Evolutionary conservation across 1,139 yeast genomes (phyloP), one percentile per base, ranked within the genome.

Genomic region (Insectozyma bohioensis): DNA sequence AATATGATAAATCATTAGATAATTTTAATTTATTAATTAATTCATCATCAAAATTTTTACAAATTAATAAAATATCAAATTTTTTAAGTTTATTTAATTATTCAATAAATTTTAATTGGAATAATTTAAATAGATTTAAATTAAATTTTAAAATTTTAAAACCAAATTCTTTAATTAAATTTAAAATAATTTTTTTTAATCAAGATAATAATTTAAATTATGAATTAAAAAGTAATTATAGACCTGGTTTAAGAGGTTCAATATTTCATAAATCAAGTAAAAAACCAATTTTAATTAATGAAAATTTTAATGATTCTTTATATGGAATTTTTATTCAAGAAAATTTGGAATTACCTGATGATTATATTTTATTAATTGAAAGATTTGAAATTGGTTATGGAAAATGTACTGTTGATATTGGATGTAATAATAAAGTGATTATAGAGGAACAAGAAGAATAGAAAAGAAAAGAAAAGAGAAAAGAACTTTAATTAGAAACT

Each of bases 351-450:
- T 30, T 46, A 2, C 57, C 61, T 17, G 67, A 65, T 10, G 45
- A 55, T 24, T 63, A 65, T 36, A 56, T 72, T 4, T 42, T 74
- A 7, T 49, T 74, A 14, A 56, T 72, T 12, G 80, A 75, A 45
- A 47, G 80, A 30, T 69, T 74, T 37, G 80, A 74, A 39, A 49
- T 52, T 9, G 80, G 80, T 0, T 32, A 42, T 3, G 80, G 77
- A 4, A 45, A 42, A 3, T 49, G 71, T 16, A 43, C 49, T 10
- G 61, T 73, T 3, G 61, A 58, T 8, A 47, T 68, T 27, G 79
- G 77, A 1, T 48, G 63, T 30, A 46, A 43, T 30, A 42, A 42
- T 28, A 42, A 36, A 33, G 28, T 42, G n/a, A n/a, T n/a, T n/a
- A n/a, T n/a, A n/a, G 5, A 28, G 13, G 12, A 20, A 13, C 28